phyloP scores from a whole-genome alignment of 495 filamentous ascomycete genomes.

The Lepraria neglecta region DNA sequence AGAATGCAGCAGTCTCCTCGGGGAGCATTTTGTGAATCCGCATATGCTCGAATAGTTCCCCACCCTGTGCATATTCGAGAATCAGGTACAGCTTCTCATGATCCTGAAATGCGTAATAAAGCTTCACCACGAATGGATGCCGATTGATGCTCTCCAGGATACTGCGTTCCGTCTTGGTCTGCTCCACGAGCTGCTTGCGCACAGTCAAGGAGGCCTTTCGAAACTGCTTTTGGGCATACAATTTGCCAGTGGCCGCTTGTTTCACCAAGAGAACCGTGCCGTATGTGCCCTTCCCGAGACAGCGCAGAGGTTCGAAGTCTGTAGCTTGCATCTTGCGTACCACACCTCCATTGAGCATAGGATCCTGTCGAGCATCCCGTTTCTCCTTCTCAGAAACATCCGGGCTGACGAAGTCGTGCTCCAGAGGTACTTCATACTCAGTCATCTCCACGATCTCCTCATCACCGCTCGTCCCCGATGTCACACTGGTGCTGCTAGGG shows the following conservation, averaged over 20 bases:
- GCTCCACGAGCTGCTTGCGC: conserved; percentile 87
- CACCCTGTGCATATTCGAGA: conserved; percentile 95
- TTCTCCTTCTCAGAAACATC: conserved; percentile 43
- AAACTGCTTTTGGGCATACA: conserved; percentile 98
- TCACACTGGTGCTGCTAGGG: conserved; percentile 48
- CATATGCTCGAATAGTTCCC: conserved; percentile 87
- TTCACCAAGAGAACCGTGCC: conserved; percentile 90
- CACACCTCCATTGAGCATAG: conserved; percentile 38
- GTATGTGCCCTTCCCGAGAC: conserved; percentile 91
- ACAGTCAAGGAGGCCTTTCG: conserved; percentile 89
- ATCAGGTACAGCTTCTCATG: conserved; percentile 97
- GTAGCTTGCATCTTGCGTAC: conserved; percentile 80
- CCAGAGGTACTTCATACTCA: conserved; percentile 85
- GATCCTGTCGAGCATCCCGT: conserved; percentile 24
- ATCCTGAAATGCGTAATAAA: conserved; percentile 98
- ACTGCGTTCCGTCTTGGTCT: conserved; percentile 91
- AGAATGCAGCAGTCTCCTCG: conserved; percentile 83
- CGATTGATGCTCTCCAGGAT: conserved; percentile 93
- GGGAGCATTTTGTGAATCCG: conserved; percentile 86
- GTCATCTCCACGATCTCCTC: conserved; percentile 49
- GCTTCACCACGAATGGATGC: conserved; percentile 94
- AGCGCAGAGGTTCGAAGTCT: conserved; percentile 90
- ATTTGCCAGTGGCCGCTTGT: conserved; percentile 74
- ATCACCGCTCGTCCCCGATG: conserved; percentile 51
- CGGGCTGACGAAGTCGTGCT: conserved; percentile 78